A percentile compares a stretch with the other conserved stretches of the same genome.
These are phyloP conservation scores for Nicotiana undulata DNA, from an alignment of 257 asterid genomes.

Conservation along the genomic window DNA sequence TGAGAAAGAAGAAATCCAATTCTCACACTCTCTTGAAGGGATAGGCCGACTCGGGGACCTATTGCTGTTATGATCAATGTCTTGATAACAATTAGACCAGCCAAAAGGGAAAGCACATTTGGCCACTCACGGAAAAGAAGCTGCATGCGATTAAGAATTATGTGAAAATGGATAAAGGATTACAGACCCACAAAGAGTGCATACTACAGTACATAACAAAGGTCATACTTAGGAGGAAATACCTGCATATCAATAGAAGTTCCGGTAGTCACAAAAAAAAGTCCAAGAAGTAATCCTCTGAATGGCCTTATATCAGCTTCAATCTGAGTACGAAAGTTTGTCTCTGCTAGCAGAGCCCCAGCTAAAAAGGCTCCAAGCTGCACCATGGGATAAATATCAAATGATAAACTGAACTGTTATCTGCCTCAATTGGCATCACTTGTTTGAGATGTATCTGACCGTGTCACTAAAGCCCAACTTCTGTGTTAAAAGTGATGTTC, in stretches of 20 bases:
- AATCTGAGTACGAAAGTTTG: constrained; percentile 95
- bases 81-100: constrained; percentile 85
- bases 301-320: constrained; percentile 99
- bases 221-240: constrained; percentile 5
- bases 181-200: not conserved
- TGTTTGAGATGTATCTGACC: constrained; percentile 41
- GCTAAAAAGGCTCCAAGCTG: constrained; percentile 98
- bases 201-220: not conserved
- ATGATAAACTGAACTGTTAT: constrained; percentile 5
- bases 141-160: constrained; percentile 36
- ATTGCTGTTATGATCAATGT: constrained; percentile 83
- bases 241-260: constrained; percentile 96
- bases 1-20: constrained; percentile 96
- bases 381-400: constrained; percentile 17
- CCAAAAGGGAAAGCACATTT: constrained; percentile 86
- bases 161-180: not conserved
- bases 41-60: constrained; percentile 91
- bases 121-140: constrained; percentile 99
- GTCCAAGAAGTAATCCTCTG: constrained; percentile 93
- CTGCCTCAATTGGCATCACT: not conserved
- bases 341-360: constrained; percentile 93
- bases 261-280: constrained; percentile 97
- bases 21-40: constrained; percentile 85
- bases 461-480: constrained; percentile 98
- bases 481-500: constrained; percentile 92